phyloP scores from a whole-genome alignment of 306 rosid species.

The Quercus ilex region DNA sequence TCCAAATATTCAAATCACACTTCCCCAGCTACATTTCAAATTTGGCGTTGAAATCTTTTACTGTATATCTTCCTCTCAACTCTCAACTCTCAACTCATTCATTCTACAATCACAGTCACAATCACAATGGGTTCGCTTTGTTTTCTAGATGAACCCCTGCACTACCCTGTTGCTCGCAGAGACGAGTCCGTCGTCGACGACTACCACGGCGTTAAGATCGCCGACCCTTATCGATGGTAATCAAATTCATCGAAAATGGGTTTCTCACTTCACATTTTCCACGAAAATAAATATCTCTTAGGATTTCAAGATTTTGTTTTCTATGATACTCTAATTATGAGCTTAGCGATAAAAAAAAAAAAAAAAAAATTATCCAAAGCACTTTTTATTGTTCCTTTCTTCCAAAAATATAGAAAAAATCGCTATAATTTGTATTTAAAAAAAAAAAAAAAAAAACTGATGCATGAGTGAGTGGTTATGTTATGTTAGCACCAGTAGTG shows the following conservation, averaged over 20 bases:
- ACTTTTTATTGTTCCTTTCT: no score
- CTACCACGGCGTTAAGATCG: constrained; percentile 61
- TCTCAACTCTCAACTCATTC: neutral
- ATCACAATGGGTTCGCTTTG: constrained; percentile 53
- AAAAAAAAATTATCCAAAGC: no score
- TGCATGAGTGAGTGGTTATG: no score
- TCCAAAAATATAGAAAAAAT: no score
- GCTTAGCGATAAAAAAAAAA: neutral
- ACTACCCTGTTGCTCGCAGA: constrained; percentile 63
- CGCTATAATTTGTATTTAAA: no score
- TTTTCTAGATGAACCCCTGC: constrained; percentile 28
- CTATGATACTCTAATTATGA: neutral
- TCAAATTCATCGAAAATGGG: neutral
- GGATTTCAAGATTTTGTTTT: neutral
- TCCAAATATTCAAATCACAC: no score
- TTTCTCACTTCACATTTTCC: neutral
- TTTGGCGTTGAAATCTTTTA: no score
- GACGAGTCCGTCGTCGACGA: constrained; percentile 67
- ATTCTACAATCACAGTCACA: no score
- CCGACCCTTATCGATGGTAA: constrained; percentile 88
- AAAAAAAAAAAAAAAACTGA: no score
- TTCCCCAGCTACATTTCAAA: no score
- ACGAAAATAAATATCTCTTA: neutral
- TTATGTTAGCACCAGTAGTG: no score
- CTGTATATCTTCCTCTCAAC: neutral